Evolutionary conservation across 805 yeast genomes (phyloP), one percentile per base, ranked within the genome.

Genomic region (Starmera amethionina): DNA sequence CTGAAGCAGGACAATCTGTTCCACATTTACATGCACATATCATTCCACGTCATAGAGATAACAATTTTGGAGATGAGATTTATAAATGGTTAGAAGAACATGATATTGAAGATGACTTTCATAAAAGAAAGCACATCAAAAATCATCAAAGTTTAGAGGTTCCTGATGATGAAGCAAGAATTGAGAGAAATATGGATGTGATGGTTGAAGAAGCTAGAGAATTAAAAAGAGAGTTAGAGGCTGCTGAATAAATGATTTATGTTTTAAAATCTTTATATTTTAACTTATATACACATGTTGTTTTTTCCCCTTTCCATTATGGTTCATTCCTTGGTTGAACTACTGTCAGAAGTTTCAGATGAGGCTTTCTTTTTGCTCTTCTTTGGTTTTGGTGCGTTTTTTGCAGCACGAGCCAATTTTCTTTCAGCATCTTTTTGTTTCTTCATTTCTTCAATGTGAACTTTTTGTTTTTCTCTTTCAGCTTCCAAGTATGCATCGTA

Each of bases 11-110:
- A 4, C 98, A 93, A 57, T 76, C 89, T n/a, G 80, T 93, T 3
- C 95, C 97, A 5, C 98, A 93, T 60, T 70, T 90, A 27, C 98
- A 93, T 59, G 82, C 96, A 16, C 99, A 93, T 58, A 63, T 93
- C 15, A 88, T 93, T 16, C 99, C 99, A 7, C 70, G 99, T 33
- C 78, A 72, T 56, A 68, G 65, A 38, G 47, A 58, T 11, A 58
- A 68, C 36, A 81, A 78, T 43, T 60, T 76, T 36, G 87, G 87
- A 1, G 96, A 86, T 56, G 79, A 75, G 32, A 72, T 93, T 28
- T 87, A 93, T 57, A 64, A 64, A n/a, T 60, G 68, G 49, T 56
- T 93, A 38, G 16, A 32, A 2, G 81, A 79, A 44, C 68, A 75
- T 48, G 75, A 72, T 38, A 50, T 67, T 40, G 68, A 63, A 37